phyloP scores from a whole-genome alignment of 2,329 filamentous ascomycete genomes.

The Akanthomyces muscarius region DNA sequence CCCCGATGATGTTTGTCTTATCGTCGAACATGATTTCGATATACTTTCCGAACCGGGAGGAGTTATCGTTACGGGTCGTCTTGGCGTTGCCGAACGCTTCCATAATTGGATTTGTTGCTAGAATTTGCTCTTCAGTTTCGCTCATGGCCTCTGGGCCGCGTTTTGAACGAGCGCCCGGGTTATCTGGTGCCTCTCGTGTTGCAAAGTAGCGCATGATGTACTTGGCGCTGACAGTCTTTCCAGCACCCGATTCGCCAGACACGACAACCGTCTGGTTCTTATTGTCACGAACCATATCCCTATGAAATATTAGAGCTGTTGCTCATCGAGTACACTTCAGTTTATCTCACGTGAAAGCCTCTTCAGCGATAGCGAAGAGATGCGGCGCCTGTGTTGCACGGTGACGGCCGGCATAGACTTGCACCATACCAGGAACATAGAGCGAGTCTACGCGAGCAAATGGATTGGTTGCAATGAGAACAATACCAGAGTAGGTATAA shows the following conservation, averaged over 20 bases:
- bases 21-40: conserved; percentile 99
- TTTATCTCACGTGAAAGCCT: conserved; percentile 82
- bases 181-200: conserved; percentile 89
- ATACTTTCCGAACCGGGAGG: conserved; percentile 97
- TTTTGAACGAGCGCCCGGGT: conserved; percentile 72
- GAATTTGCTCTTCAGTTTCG: conserved; percentile 96
- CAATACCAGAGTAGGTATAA: conserved; percentile 98
- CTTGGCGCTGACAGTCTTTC: conserved; percentile 98
- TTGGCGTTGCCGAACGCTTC: conserved; percentile 99
- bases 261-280: conserved; percentile 99
- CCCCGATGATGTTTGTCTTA: conserved; percentile 92
- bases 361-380: conserved; percentile 97
- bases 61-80: conserved; percentile 99
- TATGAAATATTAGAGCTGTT: conserved; percentile 43
- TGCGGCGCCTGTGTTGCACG: conserved; percentile 95
- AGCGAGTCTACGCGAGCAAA: conserved; percentile 96
- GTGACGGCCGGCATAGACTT: conserved; percentile 96
- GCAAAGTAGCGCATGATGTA: conserved; percentile 99
- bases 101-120: conserved; percentile 99
- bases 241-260: conserved; percentile 97
- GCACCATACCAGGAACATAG: conserved; percentile 99
- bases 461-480: conserved; percentile 96
- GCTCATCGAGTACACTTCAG: not conserved
- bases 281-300: conserved; percentile 92
- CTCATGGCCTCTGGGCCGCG: conserved; percentile 80